Conservation (phyloP, 495 filamentous ascomycete species). For the Hypoxylon fuscum region DNA sequence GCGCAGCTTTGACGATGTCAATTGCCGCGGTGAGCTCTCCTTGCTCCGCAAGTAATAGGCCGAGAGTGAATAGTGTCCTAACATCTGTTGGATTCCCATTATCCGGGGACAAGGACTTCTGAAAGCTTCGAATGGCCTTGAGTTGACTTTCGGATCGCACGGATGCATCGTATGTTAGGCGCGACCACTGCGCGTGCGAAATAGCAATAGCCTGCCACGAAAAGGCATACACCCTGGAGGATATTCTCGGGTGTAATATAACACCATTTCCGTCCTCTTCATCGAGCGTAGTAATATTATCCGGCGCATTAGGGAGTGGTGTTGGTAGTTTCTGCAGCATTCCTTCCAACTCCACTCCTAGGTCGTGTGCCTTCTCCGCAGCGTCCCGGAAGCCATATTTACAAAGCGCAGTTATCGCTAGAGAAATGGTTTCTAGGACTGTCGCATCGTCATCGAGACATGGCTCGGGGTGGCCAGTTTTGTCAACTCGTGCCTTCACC, state of each 20-base stretch:
- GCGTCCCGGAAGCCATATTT: conserved; percentile 77
- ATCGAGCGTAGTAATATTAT: conserved; percentile 36
- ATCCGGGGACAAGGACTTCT: conserved; percentile 72
- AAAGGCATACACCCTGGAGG: conserved; percentile 65
- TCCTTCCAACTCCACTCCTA: conserved; percentile 71
- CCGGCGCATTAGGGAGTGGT: conserved; percentile 31
- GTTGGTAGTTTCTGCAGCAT: conserved; percentile 58
- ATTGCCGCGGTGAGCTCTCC: conserved; percentile 80
- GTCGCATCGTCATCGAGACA: conserved; percentile 80
- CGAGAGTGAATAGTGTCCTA: conserved; percentile 81
- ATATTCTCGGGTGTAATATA: conserved; percentile 54
- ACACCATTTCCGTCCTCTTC: conserved; percentile 48
- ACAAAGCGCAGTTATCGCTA: conserved; percentile 82
- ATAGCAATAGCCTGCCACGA: conserved; percentile 85
- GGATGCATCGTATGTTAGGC: conserved; percentile 76
- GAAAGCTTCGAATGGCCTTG: conserved; percentile 76
- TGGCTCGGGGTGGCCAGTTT: conserved; percentile 74
- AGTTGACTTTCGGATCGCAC: conserved; percentile 72
- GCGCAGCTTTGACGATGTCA: conserved; percentile 71
- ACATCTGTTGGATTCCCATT: conserved; percentile 68
- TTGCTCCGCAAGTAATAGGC: conserved; percentile 80
- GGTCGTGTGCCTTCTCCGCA: conserved; percentile 76
- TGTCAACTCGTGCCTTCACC: conserved; percentile 80
- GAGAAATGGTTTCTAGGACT: conserved; percentile 76
- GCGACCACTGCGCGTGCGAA: conserved; percentile 84